Evolutionary conservation across 768 basidiomycete species (phyloP), one percentile per base, ranked within the genome.

Genomic region (Lentinula guzmanii): DNA sequence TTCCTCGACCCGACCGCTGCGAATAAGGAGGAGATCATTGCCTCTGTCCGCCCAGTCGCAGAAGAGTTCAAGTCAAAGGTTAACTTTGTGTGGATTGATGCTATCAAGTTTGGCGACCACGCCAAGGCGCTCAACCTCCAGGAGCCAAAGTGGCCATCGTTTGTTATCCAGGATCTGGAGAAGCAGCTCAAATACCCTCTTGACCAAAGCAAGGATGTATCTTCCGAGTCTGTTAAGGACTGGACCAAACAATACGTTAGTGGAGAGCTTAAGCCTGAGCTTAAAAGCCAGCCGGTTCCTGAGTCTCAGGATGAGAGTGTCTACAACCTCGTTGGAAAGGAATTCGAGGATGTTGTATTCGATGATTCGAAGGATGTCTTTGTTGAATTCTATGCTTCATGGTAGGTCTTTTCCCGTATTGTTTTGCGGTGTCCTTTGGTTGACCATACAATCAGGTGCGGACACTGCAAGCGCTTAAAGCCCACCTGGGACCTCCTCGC

Each of bases 71-170:
- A 91, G 76, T 82, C 86, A 67, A 87, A 92, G 76, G 70, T 98
- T 71, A 97, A 97, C 86, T 97, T 98, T 73, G 96, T 98, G 63
- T 96, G 89, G 87, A 98, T 99, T 67, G 97, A 99, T 73, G 95
- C 93, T 24, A 77, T 89, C 77, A 94, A 95, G 73, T 99, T 95
- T 68, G 86, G 85, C 68, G 96, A 98, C 69, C 97, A 99, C 77
- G 97, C 89, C 66, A 95, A 93, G 75, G 91, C 92, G 1, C 83
- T 99, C 61, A 96, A 95, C 82, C 82, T 99, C 60, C 71, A 72
- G 31, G 91, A 93, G 69, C 74, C 86, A 67, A 89, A 89, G 67
- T 98, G 94, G 95, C 97, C 97, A 10, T 81, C 87, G 43, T 95
- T 99, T 70, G 95, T 98, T 69, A 77, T 99, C 65, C 97, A 98